Conservation (phyloP, 1,284 basidiomycete genomes). For the Pyrrhoderma lamaoense region DNA sequence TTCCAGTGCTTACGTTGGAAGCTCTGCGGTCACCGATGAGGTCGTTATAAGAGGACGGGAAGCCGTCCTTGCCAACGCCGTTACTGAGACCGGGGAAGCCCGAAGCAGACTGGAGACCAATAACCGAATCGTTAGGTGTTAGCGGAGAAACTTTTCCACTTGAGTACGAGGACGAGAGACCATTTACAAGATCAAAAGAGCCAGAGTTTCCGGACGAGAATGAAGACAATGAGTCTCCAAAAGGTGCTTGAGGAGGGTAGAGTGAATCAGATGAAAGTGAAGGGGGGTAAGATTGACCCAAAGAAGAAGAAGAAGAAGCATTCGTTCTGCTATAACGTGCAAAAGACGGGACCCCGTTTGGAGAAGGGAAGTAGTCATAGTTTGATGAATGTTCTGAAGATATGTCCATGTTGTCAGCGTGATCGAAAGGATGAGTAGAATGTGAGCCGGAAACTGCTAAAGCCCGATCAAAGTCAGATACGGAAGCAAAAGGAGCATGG, state of each 20-base stretch:
- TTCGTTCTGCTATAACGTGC: constrained; percentile 42
- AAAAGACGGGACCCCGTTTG: constrained; percentile 36
- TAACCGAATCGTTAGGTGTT: constrained; percentile 54
- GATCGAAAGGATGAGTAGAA: constrained; percentile 32
- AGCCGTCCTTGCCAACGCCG: constrained; percentile 46
- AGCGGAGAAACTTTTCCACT: constrained; percentile 69
- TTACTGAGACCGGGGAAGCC: constrained; percentile 40
- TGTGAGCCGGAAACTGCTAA: constrained; percentile 27
- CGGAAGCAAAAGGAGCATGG: constrained; percentile 13
- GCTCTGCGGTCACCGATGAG: constrained; percentile 54
- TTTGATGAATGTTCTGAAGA: constrained; percentile 36
- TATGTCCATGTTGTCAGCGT: constrained; percentile 38
- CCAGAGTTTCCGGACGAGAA: constrained; percentile 41
- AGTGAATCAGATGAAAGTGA: constrained; percentile 43
- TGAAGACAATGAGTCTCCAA: constrained; percentile 49
- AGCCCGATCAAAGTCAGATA: constrained; percentile 29
- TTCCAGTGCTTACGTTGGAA: constrained; percentile 33
- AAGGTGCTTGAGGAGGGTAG: constrained; percentile 46
- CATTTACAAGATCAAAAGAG: constrained; percentile 58
- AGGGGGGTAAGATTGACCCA: constrained; percentile 40
- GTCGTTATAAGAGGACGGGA: constrained; percentile 21
- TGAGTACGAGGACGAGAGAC: constrained; percentile 52
- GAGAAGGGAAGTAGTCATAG: constrained; percentile 55
- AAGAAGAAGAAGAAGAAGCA: constrained; percentile 58
- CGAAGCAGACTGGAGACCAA: constrained; percentile 46